Percentiles rank a stretch among this genome's conserved stretches.
These are phyloP conservation scores for Asterophora parasitica DNA, from an alignment of 768 basidiomycete genomes.

Conservation along the genomic window DNA sequence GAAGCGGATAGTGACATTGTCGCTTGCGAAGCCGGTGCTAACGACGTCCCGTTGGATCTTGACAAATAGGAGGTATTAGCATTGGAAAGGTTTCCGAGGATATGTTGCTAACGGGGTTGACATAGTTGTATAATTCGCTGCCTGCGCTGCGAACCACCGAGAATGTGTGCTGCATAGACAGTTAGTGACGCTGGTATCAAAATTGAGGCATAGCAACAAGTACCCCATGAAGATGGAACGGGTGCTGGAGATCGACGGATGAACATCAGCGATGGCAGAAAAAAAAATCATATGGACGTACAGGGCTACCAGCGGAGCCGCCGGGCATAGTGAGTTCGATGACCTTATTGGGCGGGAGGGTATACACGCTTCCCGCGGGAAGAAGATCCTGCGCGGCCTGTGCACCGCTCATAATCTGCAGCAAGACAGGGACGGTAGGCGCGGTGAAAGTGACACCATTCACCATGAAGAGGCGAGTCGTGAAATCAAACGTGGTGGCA, in stretches of 20 bases:
- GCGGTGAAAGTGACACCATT: conserved; percentile 30
- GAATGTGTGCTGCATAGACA: conserved; percentile 33
- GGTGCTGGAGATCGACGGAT: conserved; percentile 27
- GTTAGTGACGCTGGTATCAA: not conserved
- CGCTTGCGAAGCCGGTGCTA: conserved; percentile 21
- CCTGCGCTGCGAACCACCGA: conserved; percentile 37
- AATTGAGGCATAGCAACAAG: conserved; percentile 10
- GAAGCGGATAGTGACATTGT: conserved; percentile 48
- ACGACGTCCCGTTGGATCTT: conserved; percentile 26
- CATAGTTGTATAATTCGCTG: conserved; percentile 33
- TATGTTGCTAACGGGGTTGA: conserved; percentile 21
- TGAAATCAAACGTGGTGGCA: conserved; percentile 21
- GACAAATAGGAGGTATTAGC: too few species aligned
- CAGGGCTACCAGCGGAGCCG: conserved; percentile 22
- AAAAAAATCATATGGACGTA: too few species aligned
- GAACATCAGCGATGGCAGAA: not conserved
- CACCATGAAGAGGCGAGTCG: conserved; percentile 20
- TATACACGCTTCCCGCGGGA: conserved; percentile 36
- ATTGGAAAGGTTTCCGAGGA: too few species aligned
- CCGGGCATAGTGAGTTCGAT: conserved; percentile 44
- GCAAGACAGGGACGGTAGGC: conserved; percentile 36
- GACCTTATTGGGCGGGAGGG: conserved; percentile 34
- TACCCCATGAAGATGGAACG: conserved; percentile 47
- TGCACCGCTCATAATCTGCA: conserved; percentile 38
- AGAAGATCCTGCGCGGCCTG: conserved; percentile 29